A percentile compares a stretch with the other conserved stretches of the same genome.
Conservation (phyloP, 371 early-diverging fungal genomes). For the Saksenaea oblongispora region DNA sequence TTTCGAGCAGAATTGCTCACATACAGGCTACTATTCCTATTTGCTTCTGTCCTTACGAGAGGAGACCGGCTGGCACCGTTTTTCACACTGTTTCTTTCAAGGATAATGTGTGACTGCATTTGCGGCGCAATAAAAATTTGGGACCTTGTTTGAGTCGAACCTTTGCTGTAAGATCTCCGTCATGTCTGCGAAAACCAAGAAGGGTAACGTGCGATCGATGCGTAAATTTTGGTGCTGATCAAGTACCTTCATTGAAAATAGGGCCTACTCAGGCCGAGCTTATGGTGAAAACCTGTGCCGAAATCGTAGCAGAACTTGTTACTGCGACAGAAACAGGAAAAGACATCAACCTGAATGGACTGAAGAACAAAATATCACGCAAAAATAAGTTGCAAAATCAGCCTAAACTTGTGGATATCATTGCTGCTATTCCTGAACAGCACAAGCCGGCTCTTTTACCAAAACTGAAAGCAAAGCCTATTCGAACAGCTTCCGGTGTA, state of each 20-base stretch:
- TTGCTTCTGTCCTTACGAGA: too few species aligned
- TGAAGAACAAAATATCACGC: conserved; percentile 77
- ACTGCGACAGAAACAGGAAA: conserved; percentile 66
- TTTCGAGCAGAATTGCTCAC: too few species aligned
- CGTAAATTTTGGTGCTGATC: background rate
- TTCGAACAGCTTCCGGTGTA: conserved; percentile 99
- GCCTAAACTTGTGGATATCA: conserved; percentile 99
- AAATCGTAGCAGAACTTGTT: conserved; percentile 91
- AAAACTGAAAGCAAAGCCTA: conserved; percentile 82
- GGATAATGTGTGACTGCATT: too few species aligned
- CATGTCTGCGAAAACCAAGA: background rate
- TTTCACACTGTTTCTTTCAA: too few species aligned
- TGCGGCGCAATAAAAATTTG: too few species aligned
- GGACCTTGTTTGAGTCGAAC: background rate
- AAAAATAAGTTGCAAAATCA: conserved; percentile 82
- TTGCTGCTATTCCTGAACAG: conserved; percentile 97
- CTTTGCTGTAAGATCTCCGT: background rate
- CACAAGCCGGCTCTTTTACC: conserved; percentile 73
- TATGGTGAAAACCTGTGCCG: conserved; percentile 82
- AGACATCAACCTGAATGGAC: conserved; percentile 87
- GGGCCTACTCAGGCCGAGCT: conserved; percentile 63
- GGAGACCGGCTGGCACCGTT: too few species aligned
- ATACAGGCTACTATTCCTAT: too few species aligned
- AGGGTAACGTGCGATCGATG: background rate
- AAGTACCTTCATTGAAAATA: background rate